Base-by-base conservation (phyloP, 176 grass and related monocot genomes). In the Carex kokanica region DNA sequence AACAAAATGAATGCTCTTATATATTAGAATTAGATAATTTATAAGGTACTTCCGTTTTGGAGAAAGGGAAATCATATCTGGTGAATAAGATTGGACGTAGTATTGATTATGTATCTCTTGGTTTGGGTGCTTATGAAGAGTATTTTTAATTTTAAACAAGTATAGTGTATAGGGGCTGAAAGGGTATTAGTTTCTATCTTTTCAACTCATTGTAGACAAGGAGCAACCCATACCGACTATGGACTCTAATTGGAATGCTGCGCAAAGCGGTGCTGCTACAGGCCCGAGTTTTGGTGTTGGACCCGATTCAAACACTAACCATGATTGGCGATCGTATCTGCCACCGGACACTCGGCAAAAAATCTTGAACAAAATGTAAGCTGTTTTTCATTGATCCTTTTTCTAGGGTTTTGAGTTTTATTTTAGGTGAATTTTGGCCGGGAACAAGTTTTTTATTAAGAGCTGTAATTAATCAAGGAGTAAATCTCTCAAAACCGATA, bases 361-460 rank as follows among this genome's bases (percentile, higher is more conserved):
- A 84, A 89, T 94, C 78, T 87, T 92, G 52, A 94, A 92, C 14
- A 92, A 89, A 83, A 97, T 94, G 94, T 94, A 75, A 43, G 55
- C 5, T 40, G 5, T 25, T 62, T 24, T 41, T 62, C 34, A 7
- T 61, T 49, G 55, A 21, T 17, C 56, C 8, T 36, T 71, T 69
- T 6, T 77, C 23, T 55, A 20, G 40, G 24, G n/a, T 31, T 60
- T 88, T 79, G 12, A 27, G 18, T 60, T 20, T 5, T 60, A 18
- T 7, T 60, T 60, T 20, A 17, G 18, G 18, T 21, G 74, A 8
- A 60, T 60, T 60, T 20, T 60, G 58, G 18, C 5, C 11, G 18
- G 21, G 54, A 17, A 18, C 3, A 56, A 56, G 20, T 32, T 32
- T 79, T 40, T 57, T 8, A 2, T 60, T 14, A 56, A 17, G 54